phyloP scores from a whole-genome alignment of 345 rosid species.

The Bruguiera gymnorhiza region DNA sequence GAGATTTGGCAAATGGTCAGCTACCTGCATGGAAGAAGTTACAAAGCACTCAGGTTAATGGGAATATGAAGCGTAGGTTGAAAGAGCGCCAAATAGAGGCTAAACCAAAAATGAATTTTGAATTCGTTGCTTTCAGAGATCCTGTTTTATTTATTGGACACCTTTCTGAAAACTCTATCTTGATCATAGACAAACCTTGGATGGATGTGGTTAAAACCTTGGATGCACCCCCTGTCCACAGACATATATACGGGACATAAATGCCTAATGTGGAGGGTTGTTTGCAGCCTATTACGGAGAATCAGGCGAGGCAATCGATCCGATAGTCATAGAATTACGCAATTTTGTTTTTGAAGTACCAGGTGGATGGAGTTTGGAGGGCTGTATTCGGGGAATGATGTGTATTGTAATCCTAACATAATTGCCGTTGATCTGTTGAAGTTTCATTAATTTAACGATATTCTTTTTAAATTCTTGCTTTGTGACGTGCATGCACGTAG shows the following conservation, averaged over 20 bases:
- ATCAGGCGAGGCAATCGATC: constrained; percentile 13
- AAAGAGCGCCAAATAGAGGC: constrained; percentile 45
- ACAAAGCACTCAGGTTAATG: constrained; percentile 36
- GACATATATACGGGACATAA: constrained; percentile 84
- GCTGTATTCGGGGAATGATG: not conserved
- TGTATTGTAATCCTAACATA: constrained; percentile 16
- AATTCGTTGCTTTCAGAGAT: constrained; percentile 67
- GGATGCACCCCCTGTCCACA: constrained; percentile 79
- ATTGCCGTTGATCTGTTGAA: constrained; percentile 11
- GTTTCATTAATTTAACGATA: constrained; percentile 1
- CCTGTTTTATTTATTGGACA: constrained; percentile 85
- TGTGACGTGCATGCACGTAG: constrained; percentile 4
- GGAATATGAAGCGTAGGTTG: constrained; percentile 48
- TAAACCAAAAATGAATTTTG: constrained; percentile 62
- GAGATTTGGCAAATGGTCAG: constrained; percentile 41
- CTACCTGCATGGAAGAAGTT: constrained; percentile 44
- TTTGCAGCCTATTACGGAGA: constrained; percentile 8
- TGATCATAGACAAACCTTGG: constrained; percentile 94
- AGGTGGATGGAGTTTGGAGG: constrained; percentile 1
- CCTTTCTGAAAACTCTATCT: constrained; percentile 64
- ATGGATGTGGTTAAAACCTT: constrained; percentile 71
- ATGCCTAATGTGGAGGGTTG: not conserved
- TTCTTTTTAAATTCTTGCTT: not conserved
- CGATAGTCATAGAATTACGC: constrained; percentile 8
- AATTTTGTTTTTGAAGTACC: constrained; percentile 2